Evolutionary conservation across 2,329 filamentous ascomycete genomes (phyloP), one percentile per base, ranked within the genome.

Genomic region (Calcarisporium arbuscula): DNA sequence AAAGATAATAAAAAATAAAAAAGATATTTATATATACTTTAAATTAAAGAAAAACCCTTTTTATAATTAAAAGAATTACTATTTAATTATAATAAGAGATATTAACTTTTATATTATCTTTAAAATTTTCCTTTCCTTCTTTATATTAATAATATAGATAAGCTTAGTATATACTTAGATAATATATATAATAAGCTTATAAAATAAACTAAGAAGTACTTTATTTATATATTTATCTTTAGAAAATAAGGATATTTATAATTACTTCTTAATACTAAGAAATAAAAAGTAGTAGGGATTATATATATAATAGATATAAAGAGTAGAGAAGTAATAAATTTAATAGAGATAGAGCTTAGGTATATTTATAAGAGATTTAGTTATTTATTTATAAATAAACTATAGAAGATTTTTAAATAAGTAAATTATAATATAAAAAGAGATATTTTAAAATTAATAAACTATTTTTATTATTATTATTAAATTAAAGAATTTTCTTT

Each of bases 401-500:
- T 25, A 25, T 25, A 9, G 8, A 9, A 9, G n/a, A 9, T 25
- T 25, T 25, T 25, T 9, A 25, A 25, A 25, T 25, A 25, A 9
- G n/a, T 25, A 25, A 9, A 25, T 9, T 25, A 25, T 25, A 9
- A 25, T 9, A 25, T 25, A 25, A 25, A 25, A 9, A 25, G n/a
- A 25, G 8, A 25, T 25, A 25, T 25, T 25, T 25, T 25, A 25
- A 9, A 16, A 12, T 18, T 30, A 18, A 30, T 18, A 30, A 30
- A 18, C 6, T 18, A 18, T 19, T 30, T 17, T 30, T 30, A 18
- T 30, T 30, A 30, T 30, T 28, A 28, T 11, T 28, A 28, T 28
- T 10, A 8, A 11, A 28, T 28, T 28, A n/a, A n/a, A n/a, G n/a
- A n/a, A n/a, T n/a, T n/a, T n/a, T n/a, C n/a, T n/a, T n/a, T n/a